Evolutionary conservation across 177 flowering plant species (phyloP), one percentile per base, ranked within the genome.

Genomic region (Vitis hybrid): DNA sequence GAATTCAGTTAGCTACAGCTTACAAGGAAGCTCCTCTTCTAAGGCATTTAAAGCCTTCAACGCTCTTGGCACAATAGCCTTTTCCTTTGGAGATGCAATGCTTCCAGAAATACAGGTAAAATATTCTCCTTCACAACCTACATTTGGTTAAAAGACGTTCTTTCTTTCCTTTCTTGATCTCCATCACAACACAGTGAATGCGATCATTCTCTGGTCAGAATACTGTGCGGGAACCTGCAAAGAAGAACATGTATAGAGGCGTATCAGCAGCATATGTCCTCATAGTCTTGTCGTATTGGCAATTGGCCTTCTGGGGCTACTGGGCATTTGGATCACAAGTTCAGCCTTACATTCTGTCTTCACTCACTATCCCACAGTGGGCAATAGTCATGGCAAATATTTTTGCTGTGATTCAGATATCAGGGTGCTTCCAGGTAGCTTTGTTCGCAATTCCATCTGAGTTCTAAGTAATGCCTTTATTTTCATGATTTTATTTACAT

Each of bases 61-160:
- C 74, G 91, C 88, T 35, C 77, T 85, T 11, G 90, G 91, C 0
- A 64, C 82, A 61, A 85, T 88, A 68, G 91, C 91, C 63, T 88
- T 86, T 69, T 88, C 91, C 56, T 88, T 88, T 77, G 91, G 91
- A 35, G 87, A 88, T 77, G 91, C 87, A 68, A 86, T 86, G 87
- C 91, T 88, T 67, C 91, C 88, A 14, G 91, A 88, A 75, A 88
- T 86, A 79, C 91, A 88, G 81, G 91, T 78, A 78, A 17, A 13
- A 15, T 48, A 68, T 50, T 54, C 67, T 17, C 46, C 46, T 40
- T 40, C 6, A 40, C 46, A 27, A 4, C 7, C 17, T 18, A 49
- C 9, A 1, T n/a, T 30, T 10, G 4, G n/a, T 17, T 15, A 15
- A 40, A 40, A 40, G 46, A 40, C 30, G 46, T 2, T 61, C 51